Evolutionary conservation across 164 flowering plant genomes (phyloP).

Genomic region (Brasenia schreberi): DNA sequence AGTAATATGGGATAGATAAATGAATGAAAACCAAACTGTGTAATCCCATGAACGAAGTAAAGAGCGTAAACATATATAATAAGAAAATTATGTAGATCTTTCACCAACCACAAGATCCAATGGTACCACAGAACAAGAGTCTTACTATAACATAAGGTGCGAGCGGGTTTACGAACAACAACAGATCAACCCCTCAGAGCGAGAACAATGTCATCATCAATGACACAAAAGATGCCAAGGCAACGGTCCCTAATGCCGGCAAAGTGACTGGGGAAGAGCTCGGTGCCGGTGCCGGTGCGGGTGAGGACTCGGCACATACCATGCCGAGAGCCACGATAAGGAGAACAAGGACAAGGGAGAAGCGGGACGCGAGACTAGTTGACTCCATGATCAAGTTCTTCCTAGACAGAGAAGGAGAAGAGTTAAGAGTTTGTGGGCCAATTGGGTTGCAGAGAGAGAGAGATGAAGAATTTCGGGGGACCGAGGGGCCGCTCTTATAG

Average conservation of each 20-base stretch:
- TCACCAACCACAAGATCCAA: too few relatives aligned
- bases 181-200: background rate
- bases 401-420: background rate
- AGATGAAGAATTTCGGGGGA: background rate
- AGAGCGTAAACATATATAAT: background rate
- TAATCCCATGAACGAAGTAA: background rate
- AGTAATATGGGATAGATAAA: too few relatives aligned
- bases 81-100: too few relatives aligned
- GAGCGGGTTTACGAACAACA: background rate
- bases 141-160: background rate
- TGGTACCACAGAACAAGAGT: too few relatives aligned
- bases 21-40: too few relatives aligned
- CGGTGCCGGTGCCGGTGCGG: background rate
- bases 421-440: background rate
- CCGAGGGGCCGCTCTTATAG: background rate
- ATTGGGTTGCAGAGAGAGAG: background rate
- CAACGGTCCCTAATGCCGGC: background rate
- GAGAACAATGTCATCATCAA: background rate
- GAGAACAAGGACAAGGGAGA: constrained; percentile 2
- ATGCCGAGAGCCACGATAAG: background rate
- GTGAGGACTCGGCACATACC: background rate
- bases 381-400: background rate
- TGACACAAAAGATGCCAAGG: background rate
- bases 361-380: background rate
- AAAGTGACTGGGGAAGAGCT: background rate